Conservation (phyloP, 2,329 filamentous ascomycete genomes). For the Monilinia polystroma region DNA sequence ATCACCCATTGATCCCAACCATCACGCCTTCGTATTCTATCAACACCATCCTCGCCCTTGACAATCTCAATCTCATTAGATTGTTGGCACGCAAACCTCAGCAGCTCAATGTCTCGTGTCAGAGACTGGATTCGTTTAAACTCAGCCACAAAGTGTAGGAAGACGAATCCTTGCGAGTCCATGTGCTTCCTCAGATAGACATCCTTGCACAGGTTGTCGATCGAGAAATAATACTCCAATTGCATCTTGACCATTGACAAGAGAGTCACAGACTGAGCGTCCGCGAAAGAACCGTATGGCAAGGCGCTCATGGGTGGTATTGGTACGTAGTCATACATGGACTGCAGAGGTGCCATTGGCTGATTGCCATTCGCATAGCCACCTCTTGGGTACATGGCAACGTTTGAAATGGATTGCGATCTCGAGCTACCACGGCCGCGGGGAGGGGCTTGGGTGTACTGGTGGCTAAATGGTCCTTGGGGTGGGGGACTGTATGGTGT, state of each 20-base stretch:
- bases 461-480: constrained; percentile 40
- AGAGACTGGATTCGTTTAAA: constrained; percentile 82
- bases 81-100: constrained; percentile 73
- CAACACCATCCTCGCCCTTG: constrained; percentile 71
- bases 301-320: constrained; percentile 57
- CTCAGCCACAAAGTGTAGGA: constrained; percentile 71
- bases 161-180: constrained; percentile 93
- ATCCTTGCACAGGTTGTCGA: constrained; percentile 94
- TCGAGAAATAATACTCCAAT: constrained; percentile 94
- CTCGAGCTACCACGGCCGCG: constrained; percentile 52
- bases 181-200: constrained; percentile 84
- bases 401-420: constrained; percentile 61
- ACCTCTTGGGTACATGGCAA: constrained; percentile 49
- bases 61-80: constrained; percentile 73
- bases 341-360: constrained; percentile 46
- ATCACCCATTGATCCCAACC: constrained; percentile 82
- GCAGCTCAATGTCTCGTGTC: constrained; percentile 67
- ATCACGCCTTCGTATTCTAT: constrained; percentile 72
- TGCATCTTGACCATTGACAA: constrained; percentile 47
- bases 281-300: constrained; percentile 57
- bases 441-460: constrained; percentile 37
- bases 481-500: constrained; percentile 43
- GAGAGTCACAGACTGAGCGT: constrained; percentile 50
- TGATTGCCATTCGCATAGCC: constrained; percentile 41
- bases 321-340: constrained; percentile 57